phyloP scores from a whole-genome alignment of 1,139 yeast species.

The Pichia inconspicua region DNA sequence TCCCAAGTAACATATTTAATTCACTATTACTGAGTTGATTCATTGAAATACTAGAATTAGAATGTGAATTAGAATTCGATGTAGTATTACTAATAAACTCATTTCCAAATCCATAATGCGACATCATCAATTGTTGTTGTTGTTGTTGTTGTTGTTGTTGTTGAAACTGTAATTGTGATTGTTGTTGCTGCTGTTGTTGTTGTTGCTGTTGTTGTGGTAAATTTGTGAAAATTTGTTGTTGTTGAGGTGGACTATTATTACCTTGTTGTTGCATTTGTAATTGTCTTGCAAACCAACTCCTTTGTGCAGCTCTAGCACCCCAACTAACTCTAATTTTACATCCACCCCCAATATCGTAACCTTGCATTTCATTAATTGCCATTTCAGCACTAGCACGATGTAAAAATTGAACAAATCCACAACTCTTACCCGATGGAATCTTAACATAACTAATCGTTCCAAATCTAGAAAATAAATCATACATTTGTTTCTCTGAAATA shows the following conservation, averaged over 20 bases:
- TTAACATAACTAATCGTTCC: slow-evolving; percentile 61
- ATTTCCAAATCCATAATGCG: neutral
- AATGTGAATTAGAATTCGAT: neutral
- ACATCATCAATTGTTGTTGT: neutral
- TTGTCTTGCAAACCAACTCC: slow-evolving; percentile 29
- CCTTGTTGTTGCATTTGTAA: slow-evolving; percentile 23
- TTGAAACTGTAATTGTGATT: no score
- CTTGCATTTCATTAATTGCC: slow-evolving; percentile 68
- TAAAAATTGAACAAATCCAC: slow-evolving; percentile 64
- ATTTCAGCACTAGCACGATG: slow-evolving; percentile 63
- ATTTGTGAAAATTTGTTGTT: slow-evolving; percentile 6
- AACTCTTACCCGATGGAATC: slow-evolving; percentile 62
- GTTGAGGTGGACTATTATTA: slow-evolving; percentile 19
- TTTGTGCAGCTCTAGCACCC: slow-evolving; percentile 43
- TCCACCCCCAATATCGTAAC: slow-evolving; percentile 57
- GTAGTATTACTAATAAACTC: no score
- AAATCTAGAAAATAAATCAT: slow-evolving; percentile 54
- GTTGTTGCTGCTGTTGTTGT: no score
- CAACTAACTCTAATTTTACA: slow-evolving; percentile 62
- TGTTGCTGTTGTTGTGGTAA: slow-evolving; percentile 20
- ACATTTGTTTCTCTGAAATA: slow-evolving; percentile 52
- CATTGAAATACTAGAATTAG: neutral
- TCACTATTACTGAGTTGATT: slow-evolving; percentile 16
- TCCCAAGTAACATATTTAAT: slow-evolving; percentile 11
- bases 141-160: slow-evolving; percentile 19